Base-by-base conservation (phyloP, 2,329 filamentous ascomycete genomes). In the Penicillium sp. region DNA sequence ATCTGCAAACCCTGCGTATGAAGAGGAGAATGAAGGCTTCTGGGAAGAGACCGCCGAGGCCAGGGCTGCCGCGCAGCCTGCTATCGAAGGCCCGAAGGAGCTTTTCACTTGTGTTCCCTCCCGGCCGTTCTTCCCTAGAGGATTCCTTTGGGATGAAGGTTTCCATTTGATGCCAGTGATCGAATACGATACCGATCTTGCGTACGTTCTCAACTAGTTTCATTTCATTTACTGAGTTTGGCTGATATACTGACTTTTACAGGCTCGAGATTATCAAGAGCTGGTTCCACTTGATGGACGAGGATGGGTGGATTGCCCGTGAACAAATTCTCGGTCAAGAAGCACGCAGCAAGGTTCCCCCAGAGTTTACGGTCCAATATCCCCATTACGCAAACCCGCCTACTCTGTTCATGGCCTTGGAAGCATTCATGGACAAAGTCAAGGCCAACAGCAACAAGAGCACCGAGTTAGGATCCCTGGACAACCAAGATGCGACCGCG, bases 381-480 rank as follows among this genome's bases (percentile, higher is more conserved):
- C 93, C 94, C 24, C 92, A 97, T 73, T 97, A 97, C 68, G 94
- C 94, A 50, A 99, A 99, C 74, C 94, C 94, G 0, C 94, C 94
- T 0, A 97, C 94, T 0, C 82, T 97, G 1, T 97, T 96, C 76
- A 86, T 97, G 69, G 87, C 94, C 58, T 81, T 99, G 16, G 90
- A 95, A 62, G 83, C 82, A 10, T 92, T 97, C 69, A 85, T 96
- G 68, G 87, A 91, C 70, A 92, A 89, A 71, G 81, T 95, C 35
- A 82, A 86, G 55, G 75, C 70, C 10, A 76, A 77, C 59, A 76
- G 69, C 13, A 76, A 78, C 60, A 66, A 73, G 49, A 66, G 67
- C 37, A 50, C 58, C 9, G 66, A 66, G 9, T 62, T 68, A 8
- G 59, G 60, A 10, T 64, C 68, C 16, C 57, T 68, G 11, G 59